A percentile compares a stretch with the other conserved stretches of the same genome.
phyloP scores from a whole-genome alignment of 192 early-diverging fungal species.

The Pilobolus umbonatus region DNA sequence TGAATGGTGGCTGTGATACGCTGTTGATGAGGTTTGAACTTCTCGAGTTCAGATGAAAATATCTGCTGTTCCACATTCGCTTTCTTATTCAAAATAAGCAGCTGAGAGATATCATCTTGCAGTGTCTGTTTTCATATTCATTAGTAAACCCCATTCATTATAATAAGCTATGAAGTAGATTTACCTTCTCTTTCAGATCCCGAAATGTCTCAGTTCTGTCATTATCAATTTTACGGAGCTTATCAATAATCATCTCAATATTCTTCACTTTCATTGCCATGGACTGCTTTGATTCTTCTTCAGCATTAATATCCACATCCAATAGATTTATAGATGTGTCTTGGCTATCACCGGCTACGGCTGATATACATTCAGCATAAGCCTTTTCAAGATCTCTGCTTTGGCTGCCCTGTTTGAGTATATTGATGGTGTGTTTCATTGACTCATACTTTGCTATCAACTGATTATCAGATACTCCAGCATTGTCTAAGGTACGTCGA shows the following conservation, averaged over 20 bases:
- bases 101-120: constrained; percentile 85
- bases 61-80: constrained; percentile 81
- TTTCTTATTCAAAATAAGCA: constrained; percentile 71
- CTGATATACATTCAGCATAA: constrained; percentile 37
- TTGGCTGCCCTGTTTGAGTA: constrained; percentile 39
- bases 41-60: constrained; percentile 87
- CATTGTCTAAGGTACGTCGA: constrained; percentile 75
- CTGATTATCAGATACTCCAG: constrained; percentile 54
- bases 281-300: constrained; percentile 24
- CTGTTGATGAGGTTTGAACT: constrained; percentile 77
- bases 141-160: background rate
- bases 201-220: constrained; percentile 63
- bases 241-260: constrained; percentile 58
- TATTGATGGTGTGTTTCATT: constrained; percentile 35
- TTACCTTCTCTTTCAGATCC: constrained; percentile 77
- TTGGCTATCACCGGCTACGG: constrained; percentile 13
- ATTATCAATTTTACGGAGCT: constrained; percentile 62
- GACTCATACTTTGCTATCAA: constrained; percentile 42
- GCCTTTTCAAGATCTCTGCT: constrained; percentile 38
- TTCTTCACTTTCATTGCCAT: constrained; percentile 52
- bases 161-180: constrained; percentile 10
- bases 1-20: constrained; percentile 70
- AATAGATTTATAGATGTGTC: constrained; percentile 37
- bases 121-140: constrained; percentile 54
- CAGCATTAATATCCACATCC: constrained; percentile 47